Base-by-base conservation (phyloP, 192 early-diverging fungal species). In the Coemansia reversa region DNA sequence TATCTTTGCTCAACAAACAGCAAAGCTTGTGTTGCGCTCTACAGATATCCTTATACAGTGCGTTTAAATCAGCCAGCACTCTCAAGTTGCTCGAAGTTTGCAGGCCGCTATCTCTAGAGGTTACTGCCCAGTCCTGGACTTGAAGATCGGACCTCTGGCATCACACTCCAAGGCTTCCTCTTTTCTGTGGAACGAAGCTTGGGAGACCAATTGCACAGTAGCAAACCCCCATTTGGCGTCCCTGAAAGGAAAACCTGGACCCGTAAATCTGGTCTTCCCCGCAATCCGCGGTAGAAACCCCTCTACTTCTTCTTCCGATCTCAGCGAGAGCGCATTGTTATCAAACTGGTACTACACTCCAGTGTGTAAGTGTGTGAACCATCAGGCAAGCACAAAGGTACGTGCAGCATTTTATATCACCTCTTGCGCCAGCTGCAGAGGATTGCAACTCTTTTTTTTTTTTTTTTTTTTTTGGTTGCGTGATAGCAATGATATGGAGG, bases 1-100 rank as follows among this genome's bases (percentile, higher is more conserved):
- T 32, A 24, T 60, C 35, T 28, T 60, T 47, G 45, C 59, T 60
- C 27, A 50, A 60, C 47, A 58, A 48, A 48, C n/a, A 39, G 39
- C 39, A 45, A 45, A 14, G 14, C 39, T 12, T 25, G 25, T 25
- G 52, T 54, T 29, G 25, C 25, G 25, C 52, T 16, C 52, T 25
- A 1, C 1, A 29, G 39, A 45, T 45, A 45, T 16, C 39, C 39
- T 27, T 45, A 16, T 12, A 45, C 39, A 16, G 14, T 16, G 14
- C 39, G 39, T 14, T 16, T 16, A 14, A 16, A 14, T 45, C 39
- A 3, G 8, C 16, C 39, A 16, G 39, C 39, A 16, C 39, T 45
- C 7, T 45, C 7, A 45, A 45, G 39, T 45, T 12, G 16, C 39
- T 45, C 39, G 39, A 45, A 5, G 39, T 45, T 45, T 16, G 39